Evolutionary conservation across 1,284 basidiomycete genomes (phyloP).

Genomic region (Bjerkandera adusta): DNA sequence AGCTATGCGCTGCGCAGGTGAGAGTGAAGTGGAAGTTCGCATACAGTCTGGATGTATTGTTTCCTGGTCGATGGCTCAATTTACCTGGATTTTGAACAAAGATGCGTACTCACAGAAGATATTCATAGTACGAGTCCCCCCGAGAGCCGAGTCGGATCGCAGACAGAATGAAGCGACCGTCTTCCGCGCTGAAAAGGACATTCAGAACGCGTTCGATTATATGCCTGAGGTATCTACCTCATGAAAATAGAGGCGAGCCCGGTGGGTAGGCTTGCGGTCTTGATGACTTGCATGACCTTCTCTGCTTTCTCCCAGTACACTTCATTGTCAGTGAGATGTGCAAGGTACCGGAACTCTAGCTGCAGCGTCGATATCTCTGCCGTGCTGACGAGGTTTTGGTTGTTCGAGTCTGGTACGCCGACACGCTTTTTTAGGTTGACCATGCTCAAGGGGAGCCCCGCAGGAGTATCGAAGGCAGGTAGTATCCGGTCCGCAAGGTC

Average conservation of each 20-base stretch:
- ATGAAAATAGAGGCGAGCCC: constrained; percentile 87
- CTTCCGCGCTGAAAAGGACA: constrained; percentile 46
- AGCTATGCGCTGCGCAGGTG: constrained; percentile 4
- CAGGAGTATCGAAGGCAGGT: constrained; percentile 80
- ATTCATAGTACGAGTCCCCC: constrained; percentile 96
- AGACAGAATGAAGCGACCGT: constrained; percentile 70
- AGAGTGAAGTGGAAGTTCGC: constrained; percentile 15
- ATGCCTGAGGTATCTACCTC: constrained; percentile 45
- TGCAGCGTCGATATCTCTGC: constrained; percentile 86
- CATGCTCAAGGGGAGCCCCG: constrained; percentile 79
- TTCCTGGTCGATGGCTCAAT: constrained; percentile 57
- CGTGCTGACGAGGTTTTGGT: constrained; percentile 70
- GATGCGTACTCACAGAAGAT: constrained; percentile 61
- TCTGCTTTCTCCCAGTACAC: constrained; percentile 85
- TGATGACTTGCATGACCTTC: constrained; percentile 72
- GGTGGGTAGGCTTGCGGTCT: constrained; percentile 57
- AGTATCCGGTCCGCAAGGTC: constrained; percentile 86
- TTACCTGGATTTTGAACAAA: not conserved
- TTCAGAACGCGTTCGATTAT: constrained; percentile 1
- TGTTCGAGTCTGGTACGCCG: constrained; percentile 67
- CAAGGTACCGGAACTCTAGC: constrained; percentile 90
- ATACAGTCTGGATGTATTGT: constrained; percentile 77
- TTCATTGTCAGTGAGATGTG: constrained; percentile 72
- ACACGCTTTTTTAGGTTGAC: constrained; percentile 71
- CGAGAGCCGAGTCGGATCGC: constrained; percentile 89